phyloP scores from a whole-genome alignment of 2,329 filamentous ascomycete species.

The Pseudogymnoascus sp. region DNA sequence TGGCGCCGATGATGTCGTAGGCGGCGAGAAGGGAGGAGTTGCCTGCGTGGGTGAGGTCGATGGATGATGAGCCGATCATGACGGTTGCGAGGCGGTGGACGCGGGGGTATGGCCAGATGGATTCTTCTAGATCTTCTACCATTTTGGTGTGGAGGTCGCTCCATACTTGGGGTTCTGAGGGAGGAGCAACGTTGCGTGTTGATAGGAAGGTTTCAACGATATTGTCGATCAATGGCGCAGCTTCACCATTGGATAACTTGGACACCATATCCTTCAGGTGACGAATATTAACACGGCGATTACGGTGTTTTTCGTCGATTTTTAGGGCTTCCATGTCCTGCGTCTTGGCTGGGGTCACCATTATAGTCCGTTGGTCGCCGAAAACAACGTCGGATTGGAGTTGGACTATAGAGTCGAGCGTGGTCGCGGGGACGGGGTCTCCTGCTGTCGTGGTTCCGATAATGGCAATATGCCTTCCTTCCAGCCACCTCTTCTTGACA shows the following conservation, averaged over 20 bases:
- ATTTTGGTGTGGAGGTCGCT: background rate
- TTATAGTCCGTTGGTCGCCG: conserved; percentile 46
- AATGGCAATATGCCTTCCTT: conserved; percentile 67
- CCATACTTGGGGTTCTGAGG: conserved; percentile 24
- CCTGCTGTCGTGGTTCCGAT: conserved; percentile 68
- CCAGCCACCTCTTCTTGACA: conserved; percentile 64
- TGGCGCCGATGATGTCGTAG: conserved; percentile 37
- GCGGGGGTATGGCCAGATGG: conserved; percentile 53
- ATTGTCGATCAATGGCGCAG: conserved; percentile 19
- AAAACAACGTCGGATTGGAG: conserved; percentile 41
- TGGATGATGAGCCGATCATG: conserved; percentile 38
- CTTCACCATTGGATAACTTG: conserved; percentile 26
- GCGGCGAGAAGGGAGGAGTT: conserved; percentile 31
- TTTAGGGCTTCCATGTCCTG: conserved; percentile 37
- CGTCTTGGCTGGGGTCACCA: conserved; percentile 44
- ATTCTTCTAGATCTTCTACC: conserved; percentile 39
- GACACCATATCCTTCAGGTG: conserved; percentile 58
- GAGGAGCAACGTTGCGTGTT: conserved; percentile 15
- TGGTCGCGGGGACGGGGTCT: conserved; percentile 39
- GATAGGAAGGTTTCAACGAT: conserved; percentile 26
- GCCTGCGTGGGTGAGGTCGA: conserved; percentile 34
- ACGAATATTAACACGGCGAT: conserved; percentile 54
- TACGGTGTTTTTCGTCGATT: conserved; percentile 43
- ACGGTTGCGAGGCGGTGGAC: conserved; percentile 54
- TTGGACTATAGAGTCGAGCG: conserved; percentile 36